Base-by-base conservation (phyloP, 2,329 filamentous ascomycete genomes). In the Cladosporium sp. region DNA sequence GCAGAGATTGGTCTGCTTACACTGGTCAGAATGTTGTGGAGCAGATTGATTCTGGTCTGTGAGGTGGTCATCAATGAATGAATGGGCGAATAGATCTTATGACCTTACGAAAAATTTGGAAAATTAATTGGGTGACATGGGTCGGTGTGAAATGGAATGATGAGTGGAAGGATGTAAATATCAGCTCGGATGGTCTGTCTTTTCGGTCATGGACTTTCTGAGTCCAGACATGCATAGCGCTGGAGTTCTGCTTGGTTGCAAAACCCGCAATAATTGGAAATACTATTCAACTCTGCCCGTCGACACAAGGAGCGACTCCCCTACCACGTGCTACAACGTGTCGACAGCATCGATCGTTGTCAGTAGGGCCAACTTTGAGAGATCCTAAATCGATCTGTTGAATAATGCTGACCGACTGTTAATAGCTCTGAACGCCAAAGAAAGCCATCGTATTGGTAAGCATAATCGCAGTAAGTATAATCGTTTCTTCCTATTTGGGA, bases 41-140 rank as follows among this genome's bases (percentile, higher is more conserved):
- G 36, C 63, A 69, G 61, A 67, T 69, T 36, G 67, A 68, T 55
- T 62, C 66, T 43, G 67, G 67, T 14, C 51, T 64, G 15, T 69
- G 34, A 56, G 28, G n/a, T 20, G 30, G n/a, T 30, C 9, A 8
- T 34, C 9, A 12, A 12, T 2, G 15, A 17, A 11, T 40, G 5
- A 19, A 40, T 40, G 38, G 7, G 38, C 15, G 15, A 14, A 15
- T 19, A 40, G 15, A 19, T 22, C 17, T 37, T 1, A 36, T 15
- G 45, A 36, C 19, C 19, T 50, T 20, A 45, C 28, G 14, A 45
- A 28, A 3, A 25, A 28, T 9, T 43, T 22, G n/a, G n/a, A 45
- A 14, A 28, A 47, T n/a, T 2, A n/a, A 6, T 30, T 5, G 15
- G 5, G 14, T 20, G 38, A 37, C 19, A 50, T 7, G 34, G 14